Percentiles rank a stretch among this genome's conserved stretches.
phyloP scores from a whole-genome alignment of 768 basidiomycete species.

The Russula dissimulans region DNA sequence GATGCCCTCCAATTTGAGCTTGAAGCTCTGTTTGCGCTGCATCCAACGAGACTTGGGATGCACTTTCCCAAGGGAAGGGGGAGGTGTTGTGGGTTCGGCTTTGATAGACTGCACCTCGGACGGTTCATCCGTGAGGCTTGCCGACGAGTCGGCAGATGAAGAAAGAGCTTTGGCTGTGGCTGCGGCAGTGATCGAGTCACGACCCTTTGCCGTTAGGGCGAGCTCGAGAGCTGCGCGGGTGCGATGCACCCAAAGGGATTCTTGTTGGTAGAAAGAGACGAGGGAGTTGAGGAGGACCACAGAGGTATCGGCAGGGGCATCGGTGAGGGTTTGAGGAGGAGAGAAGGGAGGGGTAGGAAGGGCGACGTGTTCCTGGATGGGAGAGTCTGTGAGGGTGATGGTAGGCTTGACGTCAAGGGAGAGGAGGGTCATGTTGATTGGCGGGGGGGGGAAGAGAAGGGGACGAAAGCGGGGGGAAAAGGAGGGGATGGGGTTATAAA shows the following conservation, averaged over 20 bases:
- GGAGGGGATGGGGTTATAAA: constrained; percentile 3
- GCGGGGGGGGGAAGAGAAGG: constrained; percentile 4
- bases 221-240: constrained; percentile 53
- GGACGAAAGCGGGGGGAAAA: background rate
- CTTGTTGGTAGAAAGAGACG: constrained; percentile 57
- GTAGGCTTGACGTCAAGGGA: constrained; percentile 18
- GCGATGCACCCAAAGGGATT: constrained; percentile 63
- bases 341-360: constrained; percentile 28
- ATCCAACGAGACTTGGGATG: constrained; percentile 37
- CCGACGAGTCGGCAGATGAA: constrained; percentile 16
- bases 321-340: constrained; percentile 20
- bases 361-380: constrained; percentile 14
- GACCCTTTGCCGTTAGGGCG: constrained; percentile 26
- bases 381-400: constrained; percentile 18
- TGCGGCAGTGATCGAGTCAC: constrained; percentile 19
- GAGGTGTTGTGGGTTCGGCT: constrained; percentile 25
- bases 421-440: constrained; percentile 7
- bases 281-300: constrained; percentile 54
- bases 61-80: constrained; percentile 21
- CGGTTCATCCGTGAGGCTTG: constrained; percentile 14
- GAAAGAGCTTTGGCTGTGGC: constrained; percentile 14
- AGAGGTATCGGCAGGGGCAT: constrained; percentile 28
- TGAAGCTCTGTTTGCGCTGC: constrained; percentile 51
- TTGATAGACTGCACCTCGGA: constrained; percentile 23
- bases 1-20: constrained; percentile 41